Base-by-base conservation (phyloP, 345 rosid species). In the Syzygium grande region DNA sequence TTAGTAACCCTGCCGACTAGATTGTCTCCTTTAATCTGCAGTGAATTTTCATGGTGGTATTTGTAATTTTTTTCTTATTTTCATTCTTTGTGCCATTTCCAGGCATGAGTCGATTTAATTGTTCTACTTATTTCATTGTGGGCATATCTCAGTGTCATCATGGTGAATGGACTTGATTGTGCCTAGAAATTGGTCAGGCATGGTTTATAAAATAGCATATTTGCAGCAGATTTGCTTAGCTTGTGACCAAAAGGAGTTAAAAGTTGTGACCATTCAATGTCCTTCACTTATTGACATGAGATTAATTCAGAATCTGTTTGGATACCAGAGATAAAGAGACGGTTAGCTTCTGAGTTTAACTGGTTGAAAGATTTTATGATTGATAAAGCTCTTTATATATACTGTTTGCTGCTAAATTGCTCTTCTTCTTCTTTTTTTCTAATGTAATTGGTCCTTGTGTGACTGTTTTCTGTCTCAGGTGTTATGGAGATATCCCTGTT, bases 401-500 rank as follows among this genome's bases (percentile, higher is more conserved):
- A 73, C 80, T 10, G 55, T 84, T 84, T 29, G 58, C 61, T 84
- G 22, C 58, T 27, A 86, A 41, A 49, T 43, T 46, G 53, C 11
- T 63, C 54, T 49, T 46, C 34, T 65, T 30, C 34, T 21, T 77
- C 13, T 86, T 85, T 22, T 52, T n/a, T 55, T 8, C 25, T 49
- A 86, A 22, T 38, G 30, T 19, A 52, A 84, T 59, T 88, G 86
- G 25, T 49, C 38, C 79, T 68, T 25, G 34, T 51, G 19, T 65
- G 52, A 63, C n/a, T 51, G 59, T 59, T 86, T 56, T 56, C 53
- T 34, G 77, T 86, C 53, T 91, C 94, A 95, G 97, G 94, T 91
- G 88, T 89, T 88, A 98, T 97, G 99, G 97, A 93, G 93, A 93
- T 92, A 85, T 95, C 98, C 17, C 88, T 92, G 78, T 86, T 96